Percentiles rank a stretch among this genome's conserved stretches.
These are phyloP conservation scores for Penicillium sumatraense DNA, from an alignment of 2,329 filamentous ascomycete genomes.

Conservation along the genomic window DNA sequence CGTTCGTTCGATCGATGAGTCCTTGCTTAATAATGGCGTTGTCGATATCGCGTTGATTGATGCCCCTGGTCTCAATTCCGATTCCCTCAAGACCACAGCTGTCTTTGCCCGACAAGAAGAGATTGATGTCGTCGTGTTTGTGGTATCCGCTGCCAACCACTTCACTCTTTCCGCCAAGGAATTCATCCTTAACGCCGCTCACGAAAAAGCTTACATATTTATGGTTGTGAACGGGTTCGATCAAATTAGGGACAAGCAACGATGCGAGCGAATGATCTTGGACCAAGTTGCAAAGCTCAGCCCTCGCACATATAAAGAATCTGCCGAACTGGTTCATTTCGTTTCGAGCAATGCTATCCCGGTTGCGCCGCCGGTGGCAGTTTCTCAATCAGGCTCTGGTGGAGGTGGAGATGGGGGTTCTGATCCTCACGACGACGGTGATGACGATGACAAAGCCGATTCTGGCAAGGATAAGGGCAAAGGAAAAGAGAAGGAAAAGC, in stretches of 20 bases:
- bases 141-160: slow-evolving; percentile 96
- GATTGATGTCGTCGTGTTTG: slow-evolving; percentile 98
- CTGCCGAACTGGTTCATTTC: slow-evolving; percentile 91
- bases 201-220: slow-evolving; percentile 98
- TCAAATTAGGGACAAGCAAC: slow-evolving; percentile 85
- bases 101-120: slow-evolving; percentile 97
- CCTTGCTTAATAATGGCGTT: slow-evolving; percentile 93
- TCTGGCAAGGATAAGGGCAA: slow-evolving; percentile 76
- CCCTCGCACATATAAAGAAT: slow-evolving; percentile 89
- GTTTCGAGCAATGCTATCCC: slow-evolving; percentile 97
- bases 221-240: slow-evolving; percentile 99
- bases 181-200: slow-evolving; percentile 92
- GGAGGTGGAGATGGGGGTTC: slow-evolving; percentile 60
- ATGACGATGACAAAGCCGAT: slow-evolving; percentile 55
- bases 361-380: slow-evolving; percentile 63
- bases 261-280: slow-evolving; percentile 90
- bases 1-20: slow-evolving; percentile 85
- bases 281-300: slow-evolving; percentile 89
- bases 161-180: slow-evolving; percentile 98
- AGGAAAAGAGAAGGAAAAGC: slow-evolving; percentile 85
- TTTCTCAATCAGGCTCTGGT: slow-evolving; percentile 53
- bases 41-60: slow-evolving; percentile 98
- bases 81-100: slow-evolving; percentile 95
- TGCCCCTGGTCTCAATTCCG: slow-evolving; percentile 91
- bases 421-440: slow-evolving; percentile 52